These are phyloP conservation scores for Cyclotella choctawhatcheeana DNA, from an alignment of 108 stramenopile genomes.

Conservation along the genomic window DNA sequence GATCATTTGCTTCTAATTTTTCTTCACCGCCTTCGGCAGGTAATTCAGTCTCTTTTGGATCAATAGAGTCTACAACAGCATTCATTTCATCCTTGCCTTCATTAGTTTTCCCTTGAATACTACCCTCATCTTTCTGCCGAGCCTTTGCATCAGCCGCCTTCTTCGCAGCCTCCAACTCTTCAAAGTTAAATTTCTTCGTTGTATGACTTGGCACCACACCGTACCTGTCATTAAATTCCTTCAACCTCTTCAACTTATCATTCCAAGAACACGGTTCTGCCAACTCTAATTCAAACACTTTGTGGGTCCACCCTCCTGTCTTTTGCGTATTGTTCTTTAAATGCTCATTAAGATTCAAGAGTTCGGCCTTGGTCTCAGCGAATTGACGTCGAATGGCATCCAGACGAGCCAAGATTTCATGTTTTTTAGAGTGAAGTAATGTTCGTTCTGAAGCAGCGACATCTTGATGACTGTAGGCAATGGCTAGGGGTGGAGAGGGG, in stretches of 20 bases:
- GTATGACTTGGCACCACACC: slow-evolving; percentile 21
- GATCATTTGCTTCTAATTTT: too few species aligned
- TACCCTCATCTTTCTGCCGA: neutral
- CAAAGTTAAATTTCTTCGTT: neutral
- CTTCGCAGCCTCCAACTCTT: neutral
- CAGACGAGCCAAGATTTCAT: neutral
- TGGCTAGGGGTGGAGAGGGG: slow-evolving; percentile 20
- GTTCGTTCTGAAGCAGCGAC: slow-evolving; percentile 15
- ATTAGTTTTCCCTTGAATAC: neutral
- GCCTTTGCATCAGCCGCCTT: neutral
- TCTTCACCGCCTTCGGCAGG: too few species aligned
- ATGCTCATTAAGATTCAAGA: slow-evolving; percentile 12
- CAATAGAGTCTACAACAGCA: too few species aligned
- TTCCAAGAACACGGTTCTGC: slow-evolving; percentile 35
- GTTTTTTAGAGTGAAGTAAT: slow-evolving; percentile 13
- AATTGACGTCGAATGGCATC: slow-evolving; percentile 19
- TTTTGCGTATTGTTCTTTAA: slow-evolving; percentile 29
- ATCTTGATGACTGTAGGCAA: slow-evolving; percentile 26
- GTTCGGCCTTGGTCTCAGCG: slow-evolving; percentile 24
- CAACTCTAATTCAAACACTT: slow-evolving; percentile 46
- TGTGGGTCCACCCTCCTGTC: slow-evolving; percentile 40
- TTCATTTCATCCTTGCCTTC: neutral
- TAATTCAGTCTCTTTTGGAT: too few species aligned
- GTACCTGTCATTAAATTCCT: slow-evolving; percentile 19
- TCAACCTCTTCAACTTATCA: slow-evolving; percentile 29